Base-by-base conservation (phyloP, 169 alveolate genomes). In the Cytauxzoon felis region DNA sequence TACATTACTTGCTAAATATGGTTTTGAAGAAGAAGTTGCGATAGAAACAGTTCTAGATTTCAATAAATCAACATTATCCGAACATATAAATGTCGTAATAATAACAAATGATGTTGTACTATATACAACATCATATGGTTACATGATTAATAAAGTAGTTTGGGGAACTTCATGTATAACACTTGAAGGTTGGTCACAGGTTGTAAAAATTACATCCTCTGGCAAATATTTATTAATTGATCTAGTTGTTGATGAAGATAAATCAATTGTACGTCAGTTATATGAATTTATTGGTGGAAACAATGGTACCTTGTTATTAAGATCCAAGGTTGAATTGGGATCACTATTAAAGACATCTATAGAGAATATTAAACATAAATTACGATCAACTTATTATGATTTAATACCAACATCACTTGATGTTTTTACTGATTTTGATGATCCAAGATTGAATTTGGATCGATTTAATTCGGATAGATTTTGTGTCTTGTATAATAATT, bases 221-320 rank as follows among this genome's bases (percentile, higher is more conserved):
- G 40, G 40, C 42, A 34, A 16, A 13, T 24, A 52, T 36, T 53
- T 73, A 23, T 43, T 73, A 53, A 66, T 73, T n/a, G 83, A 73
- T 27, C 50, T 41, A 6, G 76, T 50, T 7, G 36, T 24, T 16
- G 23, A 34, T 27, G 45, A 41, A 19, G 9, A 29, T 6, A 8
- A 18, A 40, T 8, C 9, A 8, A 43, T 73, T 5, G 43, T 49
- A 21, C 51, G 83, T 52, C 41, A 47, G 9, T 33, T 73, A 41
- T 73, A 73, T 56, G 34, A 43, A 21, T 9, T 58, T 11, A n/a
- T 18, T n/a, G 40, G 8, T 33, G 21, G 47, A 3, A 6, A 58
- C 24, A 7, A 58, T 16, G n/a, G n/a, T n/a, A n/a, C n/a, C n/a
- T n/a, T n/a, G n/a, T n/a, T n/a, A n/a, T n/a, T n/a, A n/a, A n/a